These are phyloP conservation scores for Noccaea bulbosa DNA, from an alignment of 345 rosid species.

Conservation along the genomic window DNA sequence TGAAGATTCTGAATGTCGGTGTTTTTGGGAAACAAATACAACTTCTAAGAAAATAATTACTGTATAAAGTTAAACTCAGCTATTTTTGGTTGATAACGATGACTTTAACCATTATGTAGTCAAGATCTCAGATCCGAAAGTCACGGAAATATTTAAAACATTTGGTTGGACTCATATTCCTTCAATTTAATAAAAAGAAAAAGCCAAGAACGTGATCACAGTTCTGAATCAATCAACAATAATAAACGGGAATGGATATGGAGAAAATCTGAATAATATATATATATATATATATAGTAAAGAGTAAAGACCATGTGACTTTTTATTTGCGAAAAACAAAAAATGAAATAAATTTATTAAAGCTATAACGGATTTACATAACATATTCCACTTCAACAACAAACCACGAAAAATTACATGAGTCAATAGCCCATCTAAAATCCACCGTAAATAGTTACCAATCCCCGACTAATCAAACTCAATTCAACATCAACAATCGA, in stretches of 20 bases:
- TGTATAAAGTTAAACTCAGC: background rate
- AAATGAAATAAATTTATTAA: constrained; percentile 44
- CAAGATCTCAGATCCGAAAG: constrained; percentile 1
- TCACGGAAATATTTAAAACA: background rate
- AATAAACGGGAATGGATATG: constrained; percentile 1
- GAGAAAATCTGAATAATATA: background rate
- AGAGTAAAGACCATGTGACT: constrained; percentile 2
- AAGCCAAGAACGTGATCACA: constrained; percentile 22
- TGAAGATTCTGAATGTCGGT: background rate
- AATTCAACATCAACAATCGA: background rate
- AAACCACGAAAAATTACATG: constrained; percentile 35
- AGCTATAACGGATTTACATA: constrained; percentile 48
- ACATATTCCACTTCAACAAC: constrained; percentile 14
- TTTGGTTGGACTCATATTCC: background rate
- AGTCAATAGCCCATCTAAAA: constrained; percentile 22
- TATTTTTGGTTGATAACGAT: background rate
- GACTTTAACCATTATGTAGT: background rate
- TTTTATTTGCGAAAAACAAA: constrained; percentile 31
- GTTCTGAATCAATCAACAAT: background rate
- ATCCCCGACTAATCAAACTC: background rate
- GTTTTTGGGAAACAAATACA: background rate
- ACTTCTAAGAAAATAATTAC: background rate
- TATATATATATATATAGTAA: too few relatives aligned
- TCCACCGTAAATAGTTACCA: constrained; percentile 19
- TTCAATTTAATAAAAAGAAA: background rate